Evolutionary conservation across 352 stramenopile species (phyloP), one percentile per base, ranked within the genome.

Genomic region (Globisporangium spiculum): DNA sequence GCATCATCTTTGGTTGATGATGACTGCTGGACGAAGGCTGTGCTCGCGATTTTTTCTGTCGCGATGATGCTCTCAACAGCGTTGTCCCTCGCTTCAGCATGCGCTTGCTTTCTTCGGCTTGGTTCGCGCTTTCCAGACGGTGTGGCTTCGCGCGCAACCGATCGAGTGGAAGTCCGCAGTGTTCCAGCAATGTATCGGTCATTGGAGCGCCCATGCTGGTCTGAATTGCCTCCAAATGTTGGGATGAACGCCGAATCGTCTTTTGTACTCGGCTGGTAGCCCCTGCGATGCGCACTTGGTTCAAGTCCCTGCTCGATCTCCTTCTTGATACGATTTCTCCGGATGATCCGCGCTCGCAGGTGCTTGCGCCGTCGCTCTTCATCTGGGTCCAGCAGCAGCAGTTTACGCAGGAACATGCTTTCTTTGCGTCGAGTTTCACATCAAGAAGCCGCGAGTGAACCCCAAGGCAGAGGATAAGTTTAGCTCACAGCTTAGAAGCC

Each of bases 311-410:
- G 75, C 2, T 65, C 75, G 61, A 88, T 67, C 67, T 91, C 83
- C 3, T 67, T 66, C 44, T 85, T 81, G 77, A 89, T 89, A 16
- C 83, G 81, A 27, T 89, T 91, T 16, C 83, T 75, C 1, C 81
- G 75, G 6, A 89, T 70, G 67, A 91, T 89, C 18, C 74, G 74
- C 36, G 81, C 83, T 9, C 83, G 83, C 27, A 84, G 65, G 6
- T 74, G 63, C 12, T 78, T 77, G 18, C 77, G 73, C 20, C 77
- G 76, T 41, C 66, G 66, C n/a, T 75, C 78, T 68, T 90, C 81
- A 38, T 91, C 77, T 0, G 81, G 74, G 63, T 90, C 75, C 27
- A 90, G 60, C 53, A 91, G 67, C 32, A 85, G 58, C 58, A 91
- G 65, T 50, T 69, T 80, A 18, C 81, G 75, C 54, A 86, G 63